Percentiles rank a stretch among this genome's conserved stretches.
phyloP scores from a whole-genome alignment of 169 alveolate genomes.

The Eimeria tenella region DNA sequence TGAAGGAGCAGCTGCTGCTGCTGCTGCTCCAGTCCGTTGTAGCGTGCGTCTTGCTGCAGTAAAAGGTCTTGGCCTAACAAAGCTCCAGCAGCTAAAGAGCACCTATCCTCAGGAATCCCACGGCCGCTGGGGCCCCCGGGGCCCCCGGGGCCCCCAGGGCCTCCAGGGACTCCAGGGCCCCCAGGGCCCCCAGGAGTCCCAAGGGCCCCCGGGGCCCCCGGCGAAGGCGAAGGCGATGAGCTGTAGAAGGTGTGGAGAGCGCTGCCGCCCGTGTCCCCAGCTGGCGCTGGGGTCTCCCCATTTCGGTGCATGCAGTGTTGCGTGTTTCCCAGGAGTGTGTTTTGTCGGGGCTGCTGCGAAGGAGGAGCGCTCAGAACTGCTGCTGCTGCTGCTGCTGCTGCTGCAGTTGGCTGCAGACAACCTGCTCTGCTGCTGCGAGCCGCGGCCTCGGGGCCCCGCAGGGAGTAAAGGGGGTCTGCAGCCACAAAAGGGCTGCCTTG shows the following conservation, averaged over 20 bases:
- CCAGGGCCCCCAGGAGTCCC: no score
- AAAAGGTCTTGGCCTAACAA: neutral
- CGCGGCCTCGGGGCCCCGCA: no score
- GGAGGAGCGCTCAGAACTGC: no score
- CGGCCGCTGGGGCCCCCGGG: neutral
- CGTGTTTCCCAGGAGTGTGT: no score
- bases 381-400: no score
- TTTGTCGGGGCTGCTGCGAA: no score
- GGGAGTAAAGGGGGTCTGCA: no score
- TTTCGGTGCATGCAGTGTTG: no score
- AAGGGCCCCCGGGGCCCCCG: neutral
- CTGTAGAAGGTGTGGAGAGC: constrained; percentile 1
- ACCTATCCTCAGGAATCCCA: neutral
- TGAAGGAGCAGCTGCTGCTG: constrained; percentile 8
- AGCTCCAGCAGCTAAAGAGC: neutral
- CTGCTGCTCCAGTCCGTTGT: neutral
- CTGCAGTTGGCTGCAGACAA: no score
- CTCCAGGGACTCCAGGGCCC: neutral
- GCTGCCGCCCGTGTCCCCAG: constrained; percentile 14
- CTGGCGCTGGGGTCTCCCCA: neutral
- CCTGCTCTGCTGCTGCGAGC: no score
- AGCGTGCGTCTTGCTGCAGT: neutral
- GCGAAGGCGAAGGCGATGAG: neutral
- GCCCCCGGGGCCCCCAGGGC: neutral
- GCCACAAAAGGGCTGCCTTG: no score